Evolutionary conservation across 352 stramenopile species (phyloP).

Genomic region (Pythium myriotylum): DNA sequence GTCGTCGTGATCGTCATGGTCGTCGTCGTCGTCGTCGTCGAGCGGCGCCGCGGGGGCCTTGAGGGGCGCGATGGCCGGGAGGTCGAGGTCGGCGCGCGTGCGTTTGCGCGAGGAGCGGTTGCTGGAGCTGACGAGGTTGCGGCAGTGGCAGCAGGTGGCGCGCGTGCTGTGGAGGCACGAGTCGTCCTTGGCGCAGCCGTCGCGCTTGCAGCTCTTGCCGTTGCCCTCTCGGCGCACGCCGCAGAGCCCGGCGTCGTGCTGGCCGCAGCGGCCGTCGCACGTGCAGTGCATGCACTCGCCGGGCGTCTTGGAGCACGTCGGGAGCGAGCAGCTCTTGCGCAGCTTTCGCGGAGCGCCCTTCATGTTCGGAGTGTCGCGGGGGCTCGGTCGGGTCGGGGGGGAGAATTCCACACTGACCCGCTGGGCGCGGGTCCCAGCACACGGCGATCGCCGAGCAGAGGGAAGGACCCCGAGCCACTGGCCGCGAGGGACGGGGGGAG

Average conservation of each 20-base stretch:
- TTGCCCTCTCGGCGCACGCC: slow-evolving; percentile 64
- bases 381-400: not conserved
- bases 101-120: slow-evolving; percentile 43
- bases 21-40: slow-evolving; percentile 4
- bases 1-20: not conserved
- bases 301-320: slow-evolving; percentile 51
- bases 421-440: not conserved
- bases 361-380: slow-evolving; percentile 2
- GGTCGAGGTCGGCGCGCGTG: slow-evolving; percentile 21
- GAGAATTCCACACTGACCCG: slow-evolving; percentile 17
- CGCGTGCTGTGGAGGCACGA: slow-evolving; percentile 70
- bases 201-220: slow-evolving; percentile 64
- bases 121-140: slow-evolving; percentile 71
- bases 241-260: slow-evolving; percentile 54
- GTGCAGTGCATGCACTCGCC: slow-evolving; percentile 84
- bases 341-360: slow-evolving; percentile 47
- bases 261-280: slow-evolving; percentile 73
- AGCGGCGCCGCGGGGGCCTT: not conserved
- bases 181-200: slow-evolving; percentile 62
- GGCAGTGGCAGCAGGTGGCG: slow-evolving; percentile 77
- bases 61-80: not conserved
- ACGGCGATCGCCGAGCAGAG: not conserved
- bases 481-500: slow-evolving; percentile 1
- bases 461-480: slow-evolving; percentile 11
- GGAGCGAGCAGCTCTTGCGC: slow-evolving; percentile 70